Evolutionary conservation across 2,329 filamentous ascomycete species (phyloP).

Genomic region (Berkeleyomyces basicola): DNA sequence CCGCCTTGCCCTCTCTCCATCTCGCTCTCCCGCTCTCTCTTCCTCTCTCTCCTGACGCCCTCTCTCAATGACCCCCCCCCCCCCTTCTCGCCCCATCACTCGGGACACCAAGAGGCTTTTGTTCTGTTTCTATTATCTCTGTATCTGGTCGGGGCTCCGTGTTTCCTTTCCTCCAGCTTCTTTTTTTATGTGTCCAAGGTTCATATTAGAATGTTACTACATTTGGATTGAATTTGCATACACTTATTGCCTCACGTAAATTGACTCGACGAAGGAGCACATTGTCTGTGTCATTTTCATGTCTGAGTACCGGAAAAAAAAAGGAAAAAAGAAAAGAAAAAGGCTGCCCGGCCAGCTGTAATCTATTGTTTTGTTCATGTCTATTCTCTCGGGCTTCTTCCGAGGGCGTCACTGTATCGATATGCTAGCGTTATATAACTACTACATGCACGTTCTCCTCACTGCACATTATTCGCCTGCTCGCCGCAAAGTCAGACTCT

Average conservation of each 20-base stretch:
- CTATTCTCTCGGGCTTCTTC: not conserved
- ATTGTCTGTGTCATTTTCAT: too few relatives aligned
- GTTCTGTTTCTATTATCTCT: slow-evolving; percentile 9
- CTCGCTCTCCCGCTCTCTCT: not conserved
- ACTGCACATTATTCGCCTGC: not conserved
- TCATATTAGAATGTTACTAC: slow-evolving; percentile 7
- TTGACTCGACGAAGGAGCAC: not conserved
- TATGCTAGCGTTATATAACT: not conserved
- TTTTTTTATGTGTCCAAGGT: not conserved
- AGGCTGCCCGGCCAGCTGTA: not conserved
- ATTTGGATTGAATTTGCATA: not conserved
- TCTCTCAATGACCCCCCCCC: not conserved
- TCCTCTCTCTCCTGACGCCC: not conserved
- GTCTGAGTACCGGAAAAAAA: too few relatives aligned
- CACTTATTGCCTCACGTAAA: not conserved
- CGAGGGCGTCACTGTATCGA: not conserved
- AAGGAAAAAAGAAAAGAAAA: not conserved
- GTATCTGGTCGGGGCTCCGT: slow-evolving; percentile 1
- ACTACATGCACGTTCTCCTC: not conserved
- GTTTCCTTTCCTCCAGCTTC: not conserved
- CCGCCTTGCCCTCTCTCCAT: not conserved
- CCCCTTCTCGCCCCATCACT: not conserved
- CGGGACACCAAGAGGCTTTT: not conserved
- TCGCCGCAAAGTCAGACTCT: too few relatives aligned
- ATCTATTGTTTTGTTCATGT: not conserved